Evolutionary conservation across 441 rosid genomes (phyloP), one percentile per base, ranked within the genome.

Genomic region (Mallotus repandus): DNA sequence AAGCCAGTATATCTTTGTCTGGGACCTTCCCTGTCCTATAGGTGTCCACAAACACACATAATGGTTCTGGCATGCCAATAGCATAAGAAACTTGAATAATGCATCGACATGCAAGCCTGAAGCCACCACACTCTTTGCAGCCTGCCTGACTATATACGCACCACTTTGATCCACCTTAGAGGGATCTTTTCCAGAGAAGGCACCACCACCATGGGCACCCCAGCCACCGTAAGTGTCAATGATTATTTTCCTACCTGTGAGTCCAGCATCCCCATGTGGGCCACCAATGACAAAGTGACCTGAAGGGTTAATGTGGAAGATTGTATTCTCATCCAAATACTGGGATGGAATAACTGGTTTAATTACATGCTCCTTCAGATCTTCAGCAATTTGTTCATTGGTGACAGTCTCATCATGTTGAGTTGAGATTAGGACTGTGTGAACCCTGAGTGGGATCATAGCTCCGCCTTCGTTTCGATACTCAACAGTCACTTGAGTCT

Each of bases 201-300:
- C 48, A 45, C 48, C 48, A 45, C 48, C 48, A 7, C 48, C 48
- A 9, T 4, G 48, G 48, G 48, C 48, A 9, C 48, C 48, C 48
- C 48, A 45, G 48, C 48, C 48, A 45, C 48, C 48, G 7, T 45
- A 45, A 45, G 48, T 45, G 48, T 45, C 48, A 45, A 45, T 7
- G 53, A 89, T 88, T 66, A 89, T 88, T 83, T 89, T 88, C 77
- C 90, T 77, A 8, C 92, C 90, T 0, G 90, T 88, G 54, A 89
- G 88, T 7, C 90, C 94, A 0, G 88, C 90, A 64, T 89, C 94
- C 4, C 88, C 92, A 32, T 88, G 92, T 63, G 94, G 90, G n/a
- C 92, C 90, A 0, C 92, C 90, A 10, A 86, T 88, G 66, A 89
- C 91, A 6, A 89, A 89, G 60, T 89, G 89, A 32, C 90, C 93